Base-by-base conservation (phyloP, 345 rosid genomes). In the Clausena lansium region DNA sequence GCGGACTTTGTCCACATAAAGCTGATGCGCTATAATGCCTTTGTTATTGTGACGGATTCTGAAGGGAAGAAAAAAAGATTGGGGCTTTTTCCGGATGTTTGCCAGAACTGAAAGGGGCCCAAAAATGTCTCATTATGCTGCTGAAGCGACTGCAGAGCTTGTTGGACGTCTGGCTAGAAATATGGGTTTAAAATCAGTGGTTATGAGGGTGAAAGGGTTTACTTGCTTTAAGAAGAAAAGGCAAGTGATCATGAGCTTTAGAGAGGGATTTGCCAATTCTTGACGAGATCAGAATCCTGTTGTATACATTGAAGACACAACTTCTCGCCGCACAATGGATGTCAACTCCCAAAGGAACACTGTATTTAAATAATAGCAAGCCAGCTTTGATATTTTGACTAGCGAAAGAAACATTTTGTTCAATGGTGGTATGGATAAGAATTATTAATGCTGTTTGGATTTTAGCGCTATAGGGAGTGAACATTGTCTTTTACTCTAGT, bases 91-190 rank as follows among this genome's bases (percentile, higher is more conserved):
- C 92, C 0, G 97, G 98, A 41, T 83, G 86, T 74, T 39, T 90
- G 47, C 83, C 88, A 0, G 92, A 88, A 61, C 74, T 84, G 45
- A 88, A 83, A 87, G 93, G 94, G 1, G 97, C 89, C 8, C 88
- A 25, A 90, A 90, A 80, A 69, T 86, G 57, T 80, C 97, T 2
- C 83, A 84, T 15, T 93, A 91, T 83, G 86, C 90, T 8, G 92
- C 99, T 36, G 95, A 94, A 82, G 98, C 97, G 24, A 89, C 95
- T 13, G 93, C 99, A 13, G 98, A 96, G 75, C 85, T 87, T 58
- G 88, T 89, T 33, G 97, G 99, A 55, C 81, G 91, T 25, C 32
- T 77, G 76, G 88, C 89, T 2, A 92, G 89, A 78, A 87, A 83
- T 4, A 74, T 87, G 89, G 99, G 97, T 7, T 60, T 94, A 81